Evolutionary conservation across 2,329 filamentous ascomycete genomes (phyloP).

Genomic region (Neocatenulostroma microsporum): DNA sequence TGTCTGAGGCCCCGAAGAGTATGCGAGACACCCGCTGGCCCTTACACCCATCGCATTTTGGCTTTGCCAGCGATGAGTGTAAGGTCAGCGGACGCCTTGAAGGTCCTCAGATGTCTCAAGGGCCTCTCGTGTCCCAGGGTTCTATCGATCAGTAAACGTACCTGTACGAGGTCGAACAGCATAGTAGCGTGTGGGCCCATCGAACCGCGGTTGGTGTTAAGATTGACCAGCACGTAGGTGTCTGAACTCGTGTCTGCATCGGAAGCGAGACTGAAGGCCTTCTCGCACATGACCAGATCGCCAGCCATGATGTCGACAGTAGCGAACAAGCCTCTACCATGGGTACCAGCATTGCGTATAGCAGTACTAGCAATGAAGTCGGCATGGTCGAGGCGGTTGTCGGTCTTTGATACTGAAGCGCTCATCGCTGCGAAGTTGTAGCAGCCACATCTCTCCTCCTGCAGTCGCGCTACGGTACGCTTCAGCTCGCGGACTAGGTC

Average conservation of each 20-base stretch:
- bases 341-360: slow-evolving; percentile 19
- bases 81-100: too few species aligned
- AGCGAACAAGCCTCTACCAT: slow-evolving; percentile 40
- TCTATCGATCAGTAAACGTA: too few species aligned
- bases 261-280: slow-evolving; percentile 14
- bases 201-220: slow-evolving; percentile 4
- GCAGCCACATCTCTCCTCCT: slow-evolving; percentile 14
- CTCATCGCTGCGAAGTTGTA: slow-evolving; percentile 19
- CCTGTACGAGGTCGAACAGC: slow-evolving; percentile 11
- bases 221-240: slow-evolving; percentile 10
- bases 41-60: too few species aligned
- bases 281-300: slow-evolving; percentile 36
- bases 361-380: slow-evolving; percentile 13
- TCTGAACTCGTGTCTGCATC: slow-evolving; percentile 5
- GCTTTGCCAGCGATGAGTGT: too few species aligned
- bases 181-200: slow-evolving; percentile 11
- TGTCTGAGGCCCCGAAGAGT: too few species aligned
- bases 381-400: slow-evolving; percentile 15
- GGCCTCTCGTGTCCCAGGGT: too few species aligned
- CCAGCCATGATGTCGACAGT: slow-evolving; percentile 31
- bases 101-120: too few species aligned
- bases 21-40: too few species aligned
- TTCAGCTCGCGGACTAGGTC: slow-evolving; percentile 9
- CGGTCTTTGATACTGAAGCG: neutral
- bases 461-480: slow-evolving; percentile 11